A percentile compares a stretch with the other conserved stretches of the same genome.
These are phyloP conservation scores for Rhodotorula diobovata DNA, from an alignment of 768 basidiomycete species.

Conservation along the genomic window DNA sequence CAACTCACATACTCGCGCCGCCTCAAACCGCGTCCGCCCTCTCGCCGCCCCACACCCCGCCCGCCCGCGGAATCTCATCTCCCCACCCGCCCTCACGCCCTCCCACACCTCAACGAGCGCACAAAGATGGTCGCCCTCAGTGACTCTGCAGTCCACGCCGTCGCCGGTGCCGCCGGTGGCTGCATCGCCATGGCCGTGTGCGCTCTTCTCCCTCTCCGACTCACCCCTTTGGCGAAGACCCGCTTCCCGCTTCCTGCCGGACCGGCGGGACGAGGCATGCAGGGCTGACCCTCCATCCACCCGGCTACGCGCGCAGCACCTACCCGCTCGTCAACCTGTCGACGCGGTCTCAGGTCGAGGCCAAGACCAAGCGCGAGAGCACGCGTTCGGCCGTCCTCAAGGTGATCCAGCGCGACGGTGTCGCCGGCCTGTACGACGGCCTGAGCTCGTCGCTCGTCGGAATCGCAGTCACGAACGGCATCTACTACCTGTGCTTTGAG, in stretches of 20 bases:
- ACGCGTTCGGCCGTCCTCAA: slow-evolving; percentile 64
- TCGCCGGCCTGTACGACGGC: slow-evolving; percentile 79
- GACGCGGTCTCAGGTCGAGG: slow-evolving; percentile 86
- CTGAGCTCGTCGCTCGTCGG: slow-evolving; percentile 78
- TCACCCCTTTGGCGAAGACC: too few relatives aligned
- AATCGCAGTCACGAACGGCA: slow-evolving; percentile 85
- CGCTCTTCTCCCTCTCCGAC: slow-evolving; percentile 49
- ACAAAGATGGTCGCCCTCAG: slow-evolving; percentile 21
- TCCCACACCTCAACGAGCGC: background rate
- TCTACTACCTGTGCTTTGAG: slow-evolving; percentile 64
- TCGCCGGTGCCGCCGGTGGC: slow-evolving; percentile 85
- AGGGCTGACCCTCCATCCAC: background rate
- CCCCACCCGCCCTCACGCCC: background rate
- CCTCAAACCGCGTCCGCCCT: too few relatives aligned
- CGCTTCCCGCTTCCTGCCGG: too few relatives aligned
- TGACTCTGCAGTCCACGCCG: slow-evolving; percentile 77
- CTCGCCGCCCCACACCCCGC: background rate
- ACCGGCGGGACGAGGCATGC: background rate
- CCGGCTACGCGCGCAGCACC: background rate
- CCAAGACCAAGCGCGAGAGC: slow-evolving; percentile 70
- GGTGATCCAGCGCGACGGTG: slow-evolving; percentile 76
- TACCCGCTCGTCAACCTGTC: slow-evolving; percentile 81
- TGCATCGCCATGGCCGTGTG: slow-evolving; percentile 85
- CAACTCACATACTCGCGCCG: too few relatives aligned
- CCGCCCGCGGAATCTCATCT: too few relatives aligned